phyloP scores from a whole-genome alignment of 116 monocot genomes.

The Thalassia testudinum region DNA sequence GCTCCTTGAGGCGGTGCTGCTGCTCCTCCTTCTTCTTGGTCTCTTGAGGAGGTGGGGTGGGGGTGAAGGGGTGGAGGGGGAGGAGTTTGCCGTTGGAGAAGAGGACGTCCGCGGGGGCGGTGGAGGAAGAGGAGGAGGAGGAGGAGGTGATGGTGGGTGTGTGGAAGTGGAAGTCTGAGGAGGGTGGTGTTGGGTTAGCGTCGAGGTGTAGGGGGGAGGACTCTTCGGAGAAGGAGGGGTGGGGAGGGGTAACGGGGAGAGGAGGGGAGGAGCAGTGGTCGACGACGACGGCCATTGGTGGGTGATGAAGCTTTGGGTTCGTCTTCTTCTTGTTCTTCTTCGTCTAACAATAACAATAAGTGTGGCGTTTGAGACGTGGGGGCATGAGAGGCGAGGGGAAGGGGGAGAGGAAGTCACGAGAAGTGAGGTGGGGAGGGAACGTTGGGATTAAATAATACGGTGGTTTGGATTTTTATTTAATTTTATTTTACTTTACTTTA shows the following conservation, averaged over 20 bases:
- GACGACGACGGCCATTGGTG: no score
- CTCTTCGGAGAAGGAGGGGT: neutral
- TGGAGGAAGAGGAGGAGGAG: neutral
- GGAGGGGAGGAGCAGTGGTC: neutral
- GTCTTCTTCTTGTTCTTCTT: no score
- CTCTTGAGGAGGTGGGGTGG: neutral
- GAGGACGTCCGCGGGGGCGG: constrained; percentile 2
- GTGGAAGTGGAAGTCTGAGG: constrained; percentile 6
- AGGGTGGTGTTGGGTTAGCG: neutral
- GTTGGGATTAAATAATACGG: no score
- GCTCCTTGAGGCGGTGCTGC: neutral
- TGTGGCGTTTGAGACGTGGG: no score
- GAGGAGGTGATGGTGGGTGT: neutral
- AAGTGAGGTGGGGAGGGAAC: no score
- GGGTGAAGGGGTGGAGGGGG: no score
- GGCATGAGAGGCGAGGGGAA: neutral
- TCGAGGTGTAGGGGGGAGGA: neutral
- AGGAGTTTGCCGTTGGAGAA: constrained; percentile 5
- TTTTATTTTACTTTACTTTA: no score
- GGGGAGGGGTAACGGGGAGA: neutral
- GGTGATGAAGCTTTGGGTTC: no score
- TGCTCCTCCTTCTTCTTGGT: neutral
- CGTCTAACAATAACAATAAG: no score
- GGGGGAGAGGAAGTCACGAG: neutral
- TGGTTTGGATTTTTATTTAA: no score